Evolutionary conservation across 495 filamentous ascomycete genomes (phyloP), one percentile per base, ranked within the genome.

Genomic region (Aspergillus hancockii): DNA sequence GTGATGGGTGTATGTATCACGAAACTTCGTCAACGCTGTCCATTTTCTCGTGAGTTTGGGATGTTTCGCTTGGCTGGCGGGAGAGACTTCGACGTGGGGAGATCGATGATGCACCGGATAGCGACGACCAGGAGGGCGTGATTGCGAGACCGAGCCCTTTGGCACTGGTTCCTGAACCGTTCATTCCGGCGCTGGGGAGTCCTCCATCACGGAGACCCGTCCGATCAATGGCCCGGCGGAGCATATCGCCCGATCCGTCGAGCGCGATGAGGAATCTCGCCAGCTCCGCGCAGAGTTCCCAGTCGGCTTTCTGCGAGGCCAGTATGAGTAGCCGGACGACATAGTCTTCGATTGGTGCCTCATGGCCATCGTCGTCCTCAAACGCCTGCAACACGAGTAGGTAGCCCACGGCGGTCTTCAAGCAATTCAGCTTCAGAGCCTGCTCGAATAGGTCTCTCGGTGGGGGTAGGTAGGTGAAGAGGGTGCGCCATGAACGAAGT

Each of bases 381-480:
- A 98, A 89, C 0, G 91, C 93, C 69, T 99, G 94, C 31, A 99
- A 78, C 31, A 99, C 89, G n/a, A 99, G 81, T 19, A 99, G 81
- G 68, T 98, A 99, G 0, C 95, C 95, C 23, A 92, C 95, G 7
- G 95, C 95, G 6, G 94, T 98, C 74, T 97, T 97, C 54, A 98
- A 81, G n/a, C 84, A 85, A 9, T 89, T 90, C 19, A 89, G 83
- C 60, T 86, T 84, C 21, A 99, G 78, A 1, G 91, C 90, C 71
- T 95, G 90, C 71, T 98, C 94, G 54, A 98, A 99, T 0, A 98
- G 82, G 57, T 91, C 88, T 60, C 91, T 88, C 8, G 94, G 91
- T 3, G 92, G 89, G 4, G 95, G 94, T 1, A 98, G 82, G 64
- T 95, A 88, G 10, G 87, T 83, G 70, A 98, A 98, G 3, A 99